Evolutionary conservation across 108 stramenopile genomes (phyloP), one percentile per base, ranked within the genome.

Genomic region (Nannochloropsis oceanica): DNA sequence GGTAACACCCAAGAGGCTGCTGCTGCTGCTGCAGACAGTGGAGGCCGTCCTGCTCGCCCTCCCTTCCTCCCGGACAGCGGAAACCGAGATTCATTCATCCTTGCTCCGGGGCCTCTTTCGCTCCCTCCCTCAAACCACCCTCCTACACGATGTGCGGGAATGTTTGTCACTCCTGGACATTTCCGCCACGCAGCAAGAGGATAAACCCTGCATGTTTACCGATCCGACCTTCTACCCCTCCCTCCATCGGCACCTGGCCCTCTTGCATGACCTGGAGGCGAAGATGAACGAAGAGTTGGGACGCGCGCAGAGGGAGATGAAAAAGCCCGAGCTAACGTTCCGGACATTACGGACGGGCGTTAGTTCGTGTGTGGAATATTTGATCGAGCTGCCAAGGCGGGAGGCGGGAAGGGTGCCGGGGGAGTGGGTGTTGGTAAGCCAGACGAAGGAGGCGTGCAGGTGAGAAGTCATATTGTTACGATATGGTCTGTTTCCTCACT

Each of bases 331-430:
- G 22, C 59, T 73, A 73, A 7, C 59, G 2, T 73, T 73, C 8
- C 59, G 59, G 59, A 5, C 59, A 2, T n/a, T 73, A 2, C 59
- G 59, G 59, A 73, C 59, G 7, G 59, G 59, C 59, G 8, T 73
- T 18, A 73, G 8, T n/a, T 73, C 59, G 2, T 73, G 22, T 7
- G 18, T 87, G n/a, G 88, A 88, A 86, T 88, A 81, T 80, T 27
- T 88, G 43, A 84, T 88, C 25, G 88, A 88, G 44, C 73, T 87
- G 25, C 80, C 44, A 24, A 80, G 81, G 80, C 20, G 79, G n/a
- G 86, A 87, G 34, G 86, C 83, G 18, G 85, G 87, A 26, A 80
- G 80, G 34, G 44, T 11, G 44, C n/a, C 44, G 2, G 24, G 42
- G 24, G 44, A 44, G 12, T 84, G 83, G 83, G 0, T 26, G 25